Evolutionary conservation across 2,329 filamentous ascomycete genomes (phyloP).

Genomic region (Exophiala sp.): DNA sequence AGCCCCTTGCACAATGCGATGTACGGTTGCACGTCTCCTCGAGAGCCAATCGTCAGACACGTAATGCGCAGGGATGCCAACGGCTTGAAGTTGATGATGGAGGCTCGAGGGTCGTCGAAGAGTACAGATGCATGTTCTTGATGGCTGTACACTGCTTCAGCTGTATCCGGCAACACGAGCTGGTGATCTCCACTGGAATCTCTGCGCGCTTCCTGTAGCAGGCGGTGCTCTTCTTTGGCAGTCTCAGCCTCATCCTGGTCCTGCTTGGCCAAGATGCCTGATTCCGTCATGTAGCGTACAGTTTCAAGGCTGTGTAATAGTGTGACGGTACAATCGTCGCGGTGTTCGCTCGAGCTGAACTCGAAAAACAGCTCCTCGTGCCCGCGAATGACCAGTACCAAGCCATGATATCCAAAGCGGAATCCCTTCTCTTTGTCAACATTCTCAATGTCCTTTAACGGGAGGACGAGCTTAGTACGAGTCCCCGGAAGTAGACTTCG

Average conservation of each 20-base stretch:
- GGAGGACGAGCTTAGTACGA: conserved; percentile 86
- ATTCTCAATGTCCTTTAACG: conserved; percentile 86
- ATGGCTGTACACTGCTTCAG: conserved; percentile 30
- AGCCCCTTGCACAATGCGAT: conserved; percentile 93
- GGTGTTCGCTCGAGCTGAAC: conserved; percentile 70
- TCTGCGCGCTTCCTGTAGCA: conserved; percentile 70
- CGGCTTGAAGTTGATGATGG: conserved; percentile 88
- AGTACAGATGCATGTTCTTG: conserved; percentile 44
- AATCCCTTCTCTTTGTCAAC: conserved; percentile 95
- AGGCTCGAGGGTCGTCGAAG: conserved; percentile 85
- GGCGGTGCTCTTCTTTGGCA: conserved; percentile 76
- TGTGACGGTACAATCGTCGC: conserved; percentile 86
- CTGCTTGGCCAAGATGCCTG: conserved; percentile 63
- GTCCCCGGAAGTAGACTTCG: conserved; percentile 85
- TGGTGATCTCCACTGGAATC: conserved; percentile 37
- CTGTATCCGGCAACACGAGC: conserved; percentile 23
- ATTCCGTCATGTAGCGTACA: conserved; percentile 66
- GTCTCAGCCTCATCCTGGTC: conserved; percentile 68
- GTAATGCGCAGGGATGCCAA: conserved; percentile 75
- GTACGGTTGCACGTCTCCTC: conserved; percentile 95
- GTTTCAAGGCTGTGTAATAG: conserved; percentile 73
- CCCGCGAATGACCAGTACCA: conserved; percentile 88
- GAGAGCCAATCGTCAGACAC: conserved; percentile 91
- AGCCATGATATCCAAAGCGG: conserved; percentile 81
- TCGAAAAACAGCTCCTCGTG: conserved; percentile 98